These are phyloP conservation scores for Boletus huronensis DNA, from an alignment of 768 basidiomycete genomes.

Conservation along the genomic window DNA sequence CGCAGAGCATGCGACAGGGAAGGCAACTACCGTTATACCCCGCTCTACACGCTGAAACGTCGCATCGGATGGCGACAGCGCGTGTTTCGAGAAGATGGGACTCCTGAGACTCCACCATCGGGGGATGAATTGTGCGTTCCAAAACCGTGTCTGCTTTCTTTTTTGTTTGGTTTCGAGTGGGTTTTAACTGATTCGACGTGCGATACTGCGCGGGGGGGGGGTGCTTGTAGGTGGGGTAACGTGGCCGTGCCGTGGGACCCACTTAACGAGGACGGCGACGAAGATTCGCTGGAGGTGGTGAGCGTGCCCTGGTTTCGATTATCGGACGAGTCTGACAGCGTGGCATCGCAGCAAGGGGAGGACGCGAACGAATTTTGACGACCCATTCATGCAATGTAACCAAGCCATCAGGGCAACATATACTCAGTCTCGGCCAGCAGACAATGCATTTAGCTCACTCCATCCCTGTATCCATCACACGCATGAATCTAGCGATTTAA, in stretches of 20 bases:
- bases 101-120: no score
- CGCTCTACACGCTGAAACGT: constrained; percentile 26
- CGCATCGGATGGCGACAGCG: background rate
- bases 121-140: constrained; percentile 21
- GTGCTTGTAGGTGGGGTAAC: constrained; percentile 21
- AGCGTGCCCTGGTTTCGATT: background rate
- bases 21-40: constrained; percentile 25
- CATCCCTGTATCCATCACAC: background rate
- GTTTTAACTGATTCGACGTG: background rate
- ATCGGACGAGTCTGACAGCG: background rate
- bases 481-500: background rate
- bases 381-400: no score
- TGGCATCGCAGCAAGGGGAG: background rate
- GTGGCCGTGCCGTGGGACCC: constrained; percentile 20
- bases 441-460: background rate
- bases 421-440: background rate
- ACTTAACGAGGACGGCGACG: constrained; percentile 24
- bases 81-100: constrained; percentile 10
- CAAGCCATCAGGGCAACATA: background rate
- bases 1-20: constrained; percentile 22
- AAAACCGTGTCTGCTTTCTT: no score
- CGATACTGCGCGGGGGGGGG: no score
- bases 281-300: constrained; percentile 17
- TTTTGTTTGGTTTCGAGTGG: no score
- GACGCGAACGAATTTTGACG: background rate